A percentile compares a stretch with the other conserved stretches of the same genome.
These are phyloP conservation scores for Suhomyces kilbournensis DNA, from an alignment of 805 yeast genomes.

Conservation along the genomic window DNA sequence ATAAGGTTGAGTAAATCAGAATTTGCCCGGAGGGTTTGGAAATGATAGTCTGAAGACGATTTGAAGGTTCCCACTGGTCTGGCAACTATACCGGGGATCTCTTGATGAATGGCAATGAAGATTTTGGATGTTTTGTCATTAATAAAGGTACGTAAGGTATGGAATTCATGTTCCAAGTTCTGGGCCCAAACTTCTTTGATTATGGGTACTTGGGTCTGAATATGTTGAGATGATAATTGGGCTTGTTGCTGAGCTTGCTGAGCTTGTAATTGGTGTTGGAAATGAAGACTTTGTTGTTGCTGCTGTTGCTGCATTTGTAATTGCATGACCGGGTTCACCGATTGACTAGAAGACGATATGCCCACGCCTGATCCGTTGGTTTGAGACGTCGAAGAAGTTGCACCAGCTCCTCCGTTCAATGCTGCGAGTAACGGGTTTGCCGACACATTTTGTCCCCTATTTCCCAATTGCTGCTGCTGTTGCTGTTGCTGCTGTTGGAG, in stretches of 20 bases:
- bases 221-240: conserved; percentile 10
- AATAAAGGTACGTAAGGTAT: conserved; percentile 55
- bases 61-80: conserved; percentile 93
- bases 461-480: conserved; percentile 12
- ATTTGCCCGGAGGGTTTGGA: conserved; percentile 89
- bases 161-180: conserved; percentile 66
- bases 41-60: conserved; percentile 88
- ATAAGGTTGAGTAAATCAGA: conserved; percentile 83
- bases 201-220: conserved; percentile 41
- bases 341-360: conserved; percentile 12
- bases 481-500: conserved; percentile 18
- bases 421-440: conserved; percentile 37
- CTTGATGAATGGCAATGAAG: conserved; percentile 74
- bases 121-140: conserved; percentile 47
- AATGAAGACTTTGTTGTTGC: conserved; percentile 15
- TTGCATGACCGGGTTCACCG: conserved; percentile 28
- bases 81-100: conserved; percentile 94
- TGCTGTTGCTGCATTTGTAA: conserved; percentile 27
- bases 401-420: conserved; percentile 27
- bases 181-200: conserved; percentile 73
- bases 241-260: conserved; percentile 14
- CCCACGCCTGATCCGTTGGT: conserved; percentile 11
- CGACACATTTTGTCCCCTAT: conserved; percentile 17
- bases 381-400: conserved; percentile 5
- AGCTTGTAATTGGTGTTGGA: conserved; percentile 16